Evolutionary conservation across 306 rosid genomes (phyloP), one percentile per base, ranked within the genome.

Genomic region (Potentilla sterilis): DNA sequence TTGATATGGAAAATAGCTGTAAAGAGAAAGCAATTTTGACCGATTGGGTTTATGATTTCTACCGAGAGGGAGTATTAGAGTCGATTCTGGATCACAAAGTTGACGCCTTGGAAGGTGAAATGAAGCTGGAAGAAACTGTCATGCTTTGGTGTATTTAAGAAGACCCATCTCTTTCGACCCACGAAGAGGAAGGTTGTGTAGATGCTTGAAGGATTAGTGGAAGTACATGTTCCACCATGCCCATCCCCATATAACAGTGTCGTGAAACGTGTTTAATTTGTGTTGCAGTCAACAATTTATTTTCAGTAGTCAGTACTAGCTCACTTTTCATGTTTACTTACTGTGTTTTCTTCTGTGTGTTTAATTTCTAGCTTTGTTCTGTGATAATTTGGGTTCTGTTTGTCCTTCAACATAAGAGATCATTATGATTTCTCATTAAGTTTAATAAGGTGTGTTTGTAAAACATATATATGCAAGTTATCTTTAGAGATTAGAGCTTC

Each of bases 21-120:
- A 82, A 79, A 69, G 82, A 80, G 62, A 55, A 55, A 40, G 82
- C 41, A 0, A 55, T 79, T 48, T 74, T 85, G 37, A 78, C 51
- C 0, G 75, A 82, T 18, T 85, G 84, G 88, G 86, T 83, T 4
- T 82, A 77, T 52, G 82, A 85, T 24, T 85, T 83, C 70, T 80
- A 73, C 18, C 46, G 4, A 18, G 65, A 47, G 18, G 78, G 88
- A 24, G 21, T 6, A 11, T 0, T 82, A 22, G 76, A 77, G 19
- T 38, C 7, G 41, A 69, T 82, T 18, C 55, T 82, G 48, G 71
- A 70, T 49, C n/a, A 46, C 32, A 74, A 82, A 19, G 15, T 1
- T 34, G 83, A 75, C 32, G 79, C 80, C 34, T 7, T 75, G 38
- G 46, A 42, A 14, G 73, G 73, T 24, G 14, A 7, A 54, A 57